These are phyloP conservation scores for Aspergillus carbonarius DNA, from an alignment of 2,329 filamentous ascomycete genomes.

Conservation along the genomic window DNA sequence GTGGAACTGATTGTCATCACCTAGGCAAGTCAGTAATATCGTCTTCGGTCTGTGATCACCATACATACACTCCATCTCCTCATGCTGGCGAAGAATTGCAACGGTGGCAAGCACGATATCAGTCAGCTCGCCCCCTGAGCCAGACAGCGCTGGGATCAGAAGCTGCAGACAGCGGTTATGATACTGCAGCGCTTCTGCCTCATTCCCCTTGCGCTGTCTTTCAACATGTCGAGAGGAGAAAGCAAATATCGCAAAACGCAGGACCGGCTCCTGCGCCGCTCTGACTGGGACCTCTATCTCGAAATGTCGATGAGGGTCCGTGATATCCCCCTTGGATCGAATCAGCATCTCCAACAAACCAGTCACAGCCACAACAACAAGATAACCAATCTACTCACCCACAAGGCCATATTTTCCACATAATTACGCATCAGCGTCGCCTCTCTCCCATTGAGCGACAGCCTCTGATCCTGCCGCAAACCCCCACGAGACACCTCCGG, in stretches of 20 bases:
- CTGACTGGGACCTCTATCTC: slow-evolving; percentile 31
- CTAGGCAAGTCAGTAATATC: slow-evolving; percentile 13
- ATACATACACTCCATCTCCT: slow-evolving; percentile 33
- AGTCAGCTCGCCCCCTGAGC: slow-evolving; percentile 20
- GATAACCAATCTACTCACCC: slow-evolving; percentile 18
- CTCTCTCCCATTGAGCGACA: slow-evolving; percentile 19
- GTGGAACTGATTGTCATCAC: slow-evolving; percentile 36
- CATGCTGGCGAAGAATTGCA: slow-evolving; percentile 36
- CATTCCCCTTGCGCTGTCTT: slow-evolving; percentile 21
- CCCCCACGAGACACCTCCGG: background rate
- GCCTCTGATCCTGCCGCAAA: background rate
- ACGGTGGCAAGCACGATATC: slow-evolving; percentile 36
- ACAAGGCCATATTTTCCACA: slow-evolving; percentile 34
- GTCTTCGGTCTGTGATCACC: background rate
- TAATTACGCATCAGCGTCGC: slow-evolving; percentile 29
- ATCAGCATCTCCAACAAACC: background rate
- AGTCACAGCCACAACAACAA: background rate
- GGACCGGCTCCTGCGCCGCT: slow-evolving; percentile 32
- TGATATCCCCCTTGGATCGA: slow-evolving; percentile 30
- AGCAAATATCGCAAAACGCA: slow-evolving; percentile 35
- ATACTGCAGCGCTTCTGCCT: slow-evolving; percentile 32
- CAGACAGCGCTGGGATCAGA: slow-evolving; percentile 34
- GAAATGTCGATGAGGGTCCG: slow-evolving; percentile 33
- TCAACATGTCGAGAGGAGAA: slow-evolving; percentile 35
- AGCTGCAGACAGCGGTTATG: slow-evolving; percentile 36